Conservation (phyloP, 192 early-diverging fungal genomes). For the Coemansia sp. region DNA sequence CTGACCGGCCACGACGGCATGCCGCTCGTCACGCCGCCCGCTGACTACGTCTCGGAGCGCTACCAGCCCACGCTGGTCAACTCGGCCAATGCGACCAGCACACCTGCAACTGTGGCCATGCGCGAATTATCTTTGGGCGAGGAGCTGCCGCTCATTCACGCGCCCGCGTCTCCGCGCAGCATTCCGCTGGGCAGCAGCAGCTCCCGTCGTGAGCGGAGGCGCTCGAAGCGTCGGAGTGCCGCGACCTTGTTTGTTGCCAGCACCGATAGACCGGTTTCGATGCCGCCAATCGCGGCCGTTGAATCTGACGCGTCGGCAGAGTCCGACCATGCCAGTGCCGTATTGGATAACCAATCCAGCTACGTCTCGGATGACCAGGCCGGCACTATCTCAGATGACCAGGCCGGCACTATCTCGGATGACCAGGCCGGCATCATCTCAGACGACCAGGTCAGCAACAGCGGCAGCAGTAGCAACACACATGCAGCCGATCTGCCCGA, state of each 20-base stretch:
- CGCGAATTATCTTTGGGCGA: neutral
- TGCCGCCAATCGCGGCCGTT: neutral
- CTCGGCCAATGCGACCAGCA: neutral
- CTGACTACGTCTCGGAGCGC: conserved; percentile 22
- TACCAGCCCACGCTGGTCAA: conserved; percentile 42
- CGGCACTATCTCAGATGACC: neutral
- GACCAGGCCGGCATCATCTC: neutral
- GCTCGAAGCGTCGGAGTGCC: conserved; percentile 48
- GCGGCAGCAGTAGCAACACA: neutral
- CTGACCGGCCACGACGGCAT: conserved; percentile 16
- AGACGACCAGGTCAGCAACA: neutral
- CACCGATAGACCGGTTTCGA: conserved; percentile 4
- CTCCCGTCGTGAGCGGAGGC: conserved; percentile 30
- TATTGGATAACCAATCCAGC: neutral
- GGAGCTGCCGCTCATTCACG: neutral
- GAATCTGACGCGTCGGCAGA: conserved; percentile 2
- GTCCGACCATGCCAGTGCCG: neutral
- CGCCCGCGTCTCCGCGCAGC: conserved; percentile 4
- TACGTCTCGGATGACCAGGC: neutral
- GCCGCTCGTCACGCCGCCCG: conserved; percentile 2
- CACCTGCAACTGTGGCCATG: neutral
- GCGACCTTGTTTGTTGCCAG: conserved; percentile 35
- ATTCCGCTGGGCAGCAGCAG: neutral
- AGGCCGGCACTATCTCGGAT: neutral
- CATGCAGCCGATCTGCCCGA: neutral